Conservation (phyloP, 1,284 basidiomycete genomes). For the Naganishia cerealis region DNA sequence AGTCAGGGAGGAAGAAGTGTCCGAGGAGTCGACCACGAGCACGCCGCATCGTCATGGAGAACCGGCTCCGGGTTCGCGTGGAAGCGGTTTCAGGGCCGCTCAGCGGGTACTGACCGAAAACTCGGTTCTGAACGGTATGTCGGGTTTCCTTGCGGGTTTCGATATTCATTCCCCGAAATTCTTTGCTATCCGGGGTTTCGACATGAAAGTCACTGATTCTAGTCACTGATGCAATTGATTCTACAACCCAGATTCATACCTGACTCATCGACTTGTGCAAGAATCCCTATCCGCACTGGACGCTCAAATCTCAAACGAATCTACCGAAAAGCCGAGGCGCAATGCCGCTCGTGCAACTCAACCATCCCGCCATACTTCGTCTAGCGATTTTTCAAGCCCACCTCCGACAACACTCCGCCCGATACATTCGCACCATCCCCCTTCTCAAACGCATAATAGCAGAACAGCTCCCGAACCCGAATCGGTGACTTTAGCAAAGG, state of each 20-base stretch:
- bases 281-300: neutral
- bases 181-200: too few relatives aligned
- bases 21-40: neutral
- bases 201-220: too few relatives aligned
- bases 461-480: too few relatives aligned
- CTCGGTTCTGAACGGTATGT: too few relatives aligned
- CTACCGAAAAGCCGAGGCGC: neutral
- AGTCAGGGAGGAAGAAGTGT: conserved; percentile 6
- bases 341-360: neutral
- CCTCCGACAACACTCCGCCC: neutral
- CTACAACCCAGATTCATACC: neutral
- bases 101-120: neutral
- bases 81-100: neutral
- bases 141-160: too few relatives aligned
- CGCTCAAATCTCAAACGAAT: neutral
- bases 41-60: neutral
- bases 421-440: too few relatives aligned
- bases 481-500: neutral
- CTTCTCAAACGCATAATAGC: too few relatives aligned
- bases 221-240: too few relatives aligned
- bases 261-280: neutral
- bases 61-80: neutral
- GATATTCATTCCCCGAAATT: too few relatives aligned
- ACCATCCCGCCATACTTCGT: neutral
- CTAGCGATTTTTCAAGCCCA: too few relatives aligned